Conservation (phyloP, 306 rosid species). For the Luffa acutangula region DNA sequence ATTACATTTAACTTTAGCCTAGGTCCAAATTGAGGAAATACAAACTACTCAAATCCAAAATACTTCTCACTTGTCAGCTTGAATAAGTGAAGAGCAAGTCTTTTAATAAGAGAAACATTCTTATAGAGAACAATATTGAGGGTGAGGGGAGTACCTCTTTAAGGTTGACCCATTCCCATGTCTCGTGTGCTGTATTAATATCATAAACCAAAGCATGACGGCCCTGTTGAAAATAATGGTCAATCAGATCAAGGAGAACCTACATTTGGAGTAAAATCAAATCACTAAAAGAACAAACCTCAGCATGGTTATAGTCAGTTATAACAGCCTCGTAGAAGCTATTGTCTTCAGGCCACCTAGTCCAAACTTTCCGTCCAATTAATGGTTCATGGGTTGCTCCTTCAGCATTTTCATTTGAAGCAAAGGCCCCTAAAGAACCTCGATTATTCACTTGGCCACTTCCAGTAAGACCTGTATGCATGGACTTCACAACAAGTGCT, state of each 20-base stretch:
- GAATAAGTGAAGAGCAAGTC: background rate
- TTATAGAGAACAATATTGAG: background rate
- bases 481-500: conserved; percentile 43
- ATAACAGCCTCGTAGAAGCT: conserved; percentile 86
- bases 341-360: conserved; percentile 94
- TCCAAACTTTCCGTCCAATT: conserved; percentile 86
- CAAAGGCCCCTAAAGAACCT: conserved; percentile 45
- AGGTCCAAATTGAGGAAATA: background rate
- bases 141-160: conserved; percentile 48
- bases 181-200: conserved; percentile 56
- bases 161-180: conserved; percentile 98
- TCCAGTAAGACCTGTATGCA: conserved; percentile 39
- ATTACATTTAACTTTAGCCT: background rate
- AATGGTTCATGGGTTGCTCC: conserved; percentile 40
- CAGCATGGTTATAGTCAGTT: conserved; percentile 58
- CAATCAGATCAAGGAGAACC: conserved; percentile 4
- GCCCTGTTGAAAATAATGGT: conserved; percentile 37
- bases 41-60: background rate
- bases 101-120: background rate
- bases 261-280: background rate
- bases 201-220: conserved; percentile 89
- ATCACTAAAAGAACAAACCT: conserved; percentile 25
- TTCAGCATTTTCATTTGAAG: conserved; percentile 36
- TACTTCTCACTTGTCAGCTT: background rate
- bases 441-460: conserved; percentile 47